These are phyloP conservation scores for Paecilomyces fulvus DNA, from an alignment of 2,329 filamentous ascomycete species.

Conservation along the genomic window DNA sequence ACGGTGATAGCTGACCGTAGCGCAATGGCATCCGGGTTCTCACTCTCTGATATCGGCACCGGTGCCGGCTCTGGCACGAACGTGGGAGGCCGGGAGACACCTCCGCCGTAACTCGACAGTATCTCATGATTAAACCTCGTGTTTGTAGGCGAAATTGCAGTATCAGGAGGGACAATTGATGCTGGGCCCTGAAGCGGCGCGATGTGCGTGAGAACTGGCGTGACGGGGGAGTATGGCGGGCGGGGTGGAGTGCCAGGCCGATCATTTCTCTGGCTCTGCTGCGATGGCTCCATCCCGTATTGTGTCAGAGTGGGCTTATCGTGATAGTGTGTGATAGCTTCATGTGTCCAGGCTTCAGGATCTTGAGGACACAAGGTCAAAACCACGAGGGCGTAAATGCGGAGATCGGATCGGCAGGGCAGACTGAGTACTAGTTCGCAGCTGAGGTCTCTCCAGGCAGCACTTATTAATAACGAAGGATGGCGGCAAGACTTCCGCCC, in stretches of 20 bases:
- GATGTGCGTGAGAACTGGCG: constrained; percentile 34
- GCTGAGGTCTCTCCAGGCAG: not conserved
- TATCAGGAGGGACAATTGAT: constrained; percentile 24
- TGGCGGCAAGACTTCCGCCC: not conserved
- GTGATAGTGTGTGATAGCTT: not conserved
- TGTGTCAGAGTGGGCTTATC: not conserved
- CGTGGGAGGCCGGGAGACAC: constrained; percentile 10
- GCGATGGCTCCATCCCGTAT: constrained; percentile 27
- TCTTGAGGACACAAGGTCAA: not conserved
- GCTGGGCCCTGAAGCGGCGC: constrained; percentile 19
- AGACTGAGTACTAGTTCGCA: not conserved
- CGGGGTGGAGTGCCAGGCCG: constrained; percentile 32
- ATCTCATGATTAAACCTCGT: constrained; percentile 2
- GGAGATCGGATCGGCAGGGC: constrained; percentile 1
- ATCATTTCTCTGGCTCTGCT: constrained; percentile 10
- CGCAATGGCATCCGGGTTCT: constrained; percentile 80
- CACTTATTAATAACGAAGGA: not conserved
- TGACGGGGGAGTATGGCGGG: constrained; percentile 41
- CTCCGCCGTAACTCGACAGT: constrained; percentile 4
- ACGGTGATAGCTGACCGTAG: constrained; percentile 77
- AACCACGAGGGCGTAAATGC: not conserved
- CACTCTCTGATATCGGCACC: constrained; percentile 38
- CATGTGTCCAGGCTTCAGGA: not conserved
- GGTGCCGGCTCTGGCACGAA: constrained; percentile 31
- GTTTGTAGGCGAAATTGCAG: constrained; percentile 20